Base-by-base conservation (phyloP, 2,329 filamentous ascomycete species). In the Colletotrichum orbiculare region DNA sequence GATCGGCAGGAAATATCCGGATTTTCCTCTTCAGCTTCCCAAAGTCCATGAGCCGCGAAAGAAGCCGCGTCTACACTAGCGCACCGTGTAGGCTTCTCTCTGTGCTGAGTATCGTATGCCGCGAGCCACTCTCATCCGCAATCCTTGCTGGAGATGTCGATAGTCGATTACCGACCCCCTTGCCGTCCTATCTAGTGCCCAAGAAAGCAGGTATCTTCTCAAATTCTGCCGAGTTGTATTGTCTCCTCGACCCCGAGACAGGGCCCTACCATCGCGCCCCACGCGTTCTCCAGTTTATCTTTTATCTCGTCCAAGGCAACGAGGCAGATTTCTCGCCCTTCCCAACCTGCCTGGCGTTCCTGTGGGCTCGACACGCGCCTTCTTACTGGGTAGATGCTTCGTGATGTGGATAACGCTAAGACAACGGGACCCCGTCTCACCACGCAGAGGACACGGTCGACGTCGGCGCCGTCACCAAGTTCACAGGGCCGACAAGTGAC, bases 241-340 rank as follows among this genome's bases (percentile, higher is more conserved):
- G 43, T 43, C 35, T 13, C 38, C 34, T 17, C 13, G 39, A 46
- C 50, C 46, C 58, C 63, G 63, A 66, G 63, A 66, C 63, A 63
- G 53, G 52, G 63, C 33, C 58, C 53, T 66, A 66, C 62, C 63
- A 63, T 25, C 4, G 12, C 7, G 63, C 62, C 63, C 63, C 63
- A 66, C 58, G 52, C 58, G 13, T 57, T 60, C 63, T 63, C 63
- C 63, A 66, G 17, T 66, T 66, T 66, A 66, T 25, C 58, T 48
- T 57, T 63, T 35, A 48, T 63, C 63, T 54, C 47, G 43, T 53
- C 53, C 63, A 66, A 66, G 63, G 63, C 46, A 62, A 48, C 47
- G 34, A 57, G n/a, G 52, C 38, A n/a, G 38, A 46, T 17, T 55
- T 52, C 53, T 52, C 57, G 15, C 11, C 11, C 35, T 13, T 58